Evolutionary conservation across 2,329 filamentous ascomycete genomes (phyloP).

Genomic region (Epichloe sp.): DNA sequence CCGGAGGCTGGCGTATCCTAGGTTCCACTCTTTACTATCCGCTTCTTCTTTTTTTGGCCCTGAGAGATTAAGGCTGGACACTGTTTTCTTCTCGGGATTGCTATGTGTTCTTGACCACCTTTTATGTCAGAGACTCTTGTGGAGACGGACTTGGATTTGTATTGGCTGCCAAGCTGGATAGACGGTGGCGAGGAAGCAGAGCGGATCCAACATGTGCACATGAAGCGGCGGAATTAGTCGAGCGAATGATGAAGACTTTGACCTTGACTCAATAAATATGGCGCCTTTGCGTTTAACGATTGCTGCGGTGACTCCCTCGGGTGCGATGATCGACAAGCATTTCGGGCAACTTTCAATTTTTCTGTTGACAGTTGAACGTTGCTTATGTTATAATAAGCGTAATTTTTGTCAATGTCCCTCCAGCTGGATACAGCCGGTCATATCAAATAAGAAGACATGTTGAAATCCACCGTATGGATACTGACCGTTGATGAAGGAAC

Average conservation of each 20-base stretch:
- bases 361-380: too few relatives aligned
- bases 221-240: background rate
- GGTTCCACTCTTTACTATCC: conserved; percentile 2
- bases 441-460: too few relatives aligned
- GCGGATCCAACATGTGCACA: background rate
- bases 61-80: conserved; percentile 1
- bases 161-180: conserved; percentile 6
- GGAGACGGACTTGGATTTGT: conserved; percentile 5
- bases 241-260: background rate
- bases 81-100: background rate
- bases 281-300: background rate
- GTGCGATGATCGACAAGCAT: too few relatives aligned
- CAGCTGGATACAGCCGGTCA: too few relatives aligned
- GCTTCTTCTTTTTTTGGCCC: conserved; percentile 5
- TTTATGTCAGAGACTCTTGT: background rate
- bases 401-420: too few relatives aligned
- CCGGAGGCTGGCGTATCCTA: conserved; percentile 2
- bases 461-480: too few relatives aligned
- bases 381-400: too few relatives aligned
- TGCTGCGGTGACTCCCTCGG: background rate
- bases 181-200: background rate
- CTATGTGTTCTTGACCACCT: background rate
- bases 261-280: background rate
- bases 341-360: too few relatives aligned
- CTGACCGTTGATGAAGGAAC: too few relatives aligned